Evolutionary conservation across 805 yeast genomes (phyloP).

Genomic region (Saccharomyces kudriavzevii): DNA sequence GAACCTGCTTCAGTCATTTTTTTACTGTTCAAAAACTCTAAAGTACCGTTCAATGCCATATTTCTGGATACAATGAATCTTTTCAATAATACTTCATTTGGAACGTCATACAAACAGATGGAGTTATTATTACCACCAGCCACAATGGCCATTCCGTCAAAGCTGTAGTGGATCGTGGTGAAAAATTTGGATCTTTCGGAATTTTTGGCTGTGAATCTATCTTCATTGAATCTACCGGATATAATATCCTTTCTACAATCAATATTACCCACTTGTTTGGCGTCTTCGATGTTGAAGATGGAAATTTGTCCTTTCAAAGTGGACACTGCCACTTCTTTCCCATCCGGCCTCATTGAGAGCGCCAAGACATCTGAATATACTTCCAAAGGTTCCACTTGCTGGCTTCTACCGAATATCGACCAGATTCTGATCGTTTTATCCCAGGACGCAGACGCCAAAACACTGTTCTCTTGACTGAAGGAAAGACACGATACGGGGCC

Average conservation of each 20-base stretch:
- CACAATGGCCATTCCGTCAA: constrained; percentile 79
- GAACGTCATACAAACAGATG: constrained; percentile 83
- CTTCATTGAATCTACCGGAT: constrained; percentile 75
- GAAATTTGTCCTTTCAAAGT: constrained; percentile 83
- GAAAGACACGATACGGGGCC: constrained; percentile 88
- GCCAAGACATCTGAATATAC: constrained; percentile 76
- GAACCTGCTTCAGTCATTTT: constrained; percentile 86
- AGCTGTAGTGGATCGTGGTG: constrained; percentile 71
- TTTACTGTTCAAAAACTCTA: constrained; percentile 66
- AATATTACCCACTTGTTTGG: constrained; percentile 70
- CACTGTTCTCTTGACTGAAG: constrained; percentile 70
- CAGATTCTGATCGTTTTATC: constrained; percentile 90
- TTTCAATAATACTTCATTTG: constrained; percentile 76
- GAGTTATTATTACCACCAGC: constrained; percentile 94
- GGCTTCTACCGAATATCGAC: constrained; percentile 83
- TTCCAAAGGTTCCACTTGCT: constrained; percentile 84
- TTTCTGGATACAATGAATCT: constrained; percentile 80
- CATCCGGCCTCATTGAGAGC: constrained; percentile 82
- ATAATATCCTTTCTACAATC: constrained; percentile 84
- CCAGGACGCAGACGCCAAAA: constrained; percentile 91
- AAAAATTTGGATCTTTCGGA: constrained; percentile 80
- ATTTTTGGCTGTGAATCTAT: constrained; percentile 71
- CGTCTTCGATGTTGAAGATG: constrained; percentile 75
- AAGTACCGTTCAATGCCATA: constrained; percentile 86
- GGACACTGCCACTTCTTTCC: constrained; percentile 81